phyloP scores from a whole-genome alignment of 441 rosid genomes.

The Gossypium trilobum region DNA sequence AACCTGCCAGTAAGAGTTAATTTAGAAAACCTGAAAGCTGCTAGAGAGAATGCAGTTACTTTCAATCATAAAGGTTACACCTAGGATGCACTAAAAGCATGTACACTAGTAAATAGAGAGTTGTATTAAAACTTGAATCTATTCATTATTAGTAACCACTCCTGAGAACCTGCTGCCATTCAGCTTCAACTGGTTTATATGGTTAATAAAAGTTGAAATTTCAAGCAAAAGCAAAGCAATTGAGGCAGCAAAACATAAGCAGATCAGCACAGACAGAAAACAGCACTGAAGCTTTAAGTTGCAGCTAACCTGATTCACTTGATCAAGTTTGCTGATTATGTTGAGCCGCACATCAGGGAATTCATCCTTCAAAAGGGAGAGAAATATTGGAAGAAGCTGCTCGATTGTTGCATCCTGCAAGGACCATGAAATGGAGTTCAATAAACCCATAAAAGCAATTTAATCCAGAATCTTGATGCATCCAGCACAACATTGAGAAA shows the following conservation, averaged over 20 bases:
- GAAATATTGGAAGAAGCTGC: slow-evolving; percentile 92
- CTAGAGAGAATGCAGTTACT: not conserved
- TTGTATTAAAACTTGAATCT: not conserved
- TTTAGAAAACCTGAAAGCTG: slow-evolving; percentile 12
- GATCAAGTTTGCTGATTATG: slow-evolving; percentile 94
- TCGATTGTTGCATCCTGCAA: slow-evolving; percentile 87
- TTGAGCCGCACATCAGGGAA: slow-evolving; percentile 93
- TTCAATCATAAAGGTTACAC: not conserved
- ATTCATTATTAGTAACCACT: not conserved
- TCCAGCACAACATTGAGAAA: not conserved
- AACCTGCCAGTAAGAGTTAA: slow-evolving; percentile 41
- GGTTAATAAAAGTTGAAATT: not conserved
- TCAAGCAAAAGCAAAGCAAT: not conserved
- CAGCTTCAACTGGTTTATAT: not conserved
- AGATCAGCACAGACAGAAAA: not conserved
- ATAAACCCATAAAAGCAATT: slow-evolving; percentile 9
- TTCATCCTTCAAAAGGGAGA: slow-evolving; percentile 88
- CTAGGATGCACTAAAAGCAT: not conserved
- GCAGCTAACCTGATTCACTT: slow-evolving; percentile 82
- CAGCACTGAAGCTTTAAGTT: not conserved
- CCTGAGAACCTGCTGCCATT: not conserved
- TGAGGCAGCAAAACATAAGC: not conserved
- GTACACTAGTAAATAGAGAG: not conserved
- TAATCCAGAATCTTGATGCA: not conserved
- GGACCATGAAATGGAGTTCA: slow-evolving; percentile 19